Evolutionary conservation across 306 rosid species (phyloP), one percentile per base, ranked within the genome.

Genomic region (Mimosa pudica): DNA sequence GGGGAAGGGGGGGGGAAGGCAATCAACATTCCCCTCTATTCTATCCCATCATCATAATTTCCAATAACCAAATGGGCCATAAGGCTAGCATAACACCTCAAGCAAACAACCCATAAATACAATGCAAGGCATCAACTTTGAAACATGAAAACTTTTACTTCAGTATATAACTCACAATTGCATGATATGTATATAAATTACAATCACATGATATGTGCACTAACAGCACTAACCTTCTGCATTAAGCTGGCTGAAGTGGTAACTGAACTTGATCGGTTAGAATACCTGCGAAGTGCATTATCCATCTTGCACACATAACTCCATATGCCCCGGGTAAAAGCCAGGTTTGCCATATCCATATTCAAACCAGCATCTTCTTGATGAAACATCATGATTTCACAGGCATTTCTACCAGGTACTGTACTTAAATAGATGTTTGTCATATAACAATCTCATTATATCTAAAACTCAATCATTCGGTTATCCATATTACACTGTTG

Each of bases 351-450:
- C 92, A 93, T 77, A 83, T 95, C 92, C 79, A 77, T 83, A 79
- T 93, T 95, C 77, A 95, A 82, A 79, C 97, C 96, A 73, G 99
- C 97, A 85, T 93, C 99, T 84, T 95, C 99, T 87, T 93, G 99
- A 83, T 91, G 98, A 77, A 84, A 83, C 99, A 95, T 86, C 57
- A 81, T 83, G 87, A 95, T 89, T 89, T 95, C 99, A 82, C 93
- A 87, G 10, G 98, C 98, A 86, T 88, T 91, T 87, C 87, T 87
- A 72, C 91, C 94, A 65, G 92, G 87, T 77, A 91, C 98, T 95
- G 91, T 79, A 78, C 77, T 79, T 46, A 67, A 66, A 82, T 42
- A 78, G 77, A 72, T 55, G 46, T 57, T n/a, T 70, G 54, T 79
- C 78, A 80, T 35, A 79, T 75, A 74, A 65, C 76, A 63, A 73